phyloP scores from a whole-genome alignment of 2,329 filamentous ascomycete genomes.

The Neofusicoccum ribis region DNA sequence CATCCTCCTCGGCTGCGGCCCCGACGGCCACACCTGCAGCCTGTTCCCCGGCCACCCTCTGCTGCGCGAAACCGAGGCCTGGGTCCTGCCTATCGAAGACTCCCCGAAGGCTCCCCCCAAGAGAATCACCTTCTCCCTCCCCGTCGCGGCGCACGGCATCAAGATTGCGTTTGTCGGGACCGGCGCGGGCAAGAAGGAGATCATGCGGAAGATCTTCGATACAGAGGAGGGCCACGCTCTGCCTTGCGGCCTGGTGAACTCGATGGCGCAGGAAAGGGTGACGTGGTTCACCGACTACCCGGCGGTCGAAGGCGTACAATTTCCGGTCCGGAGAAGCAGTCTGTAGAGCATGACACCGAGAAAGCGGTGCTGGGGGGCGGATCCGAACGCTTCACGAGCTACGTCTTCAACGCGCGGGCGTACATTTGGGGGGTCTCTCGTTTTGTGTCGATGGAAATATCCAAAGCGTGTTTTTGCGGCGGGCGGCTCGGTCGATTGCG shows the following conservation, averaged over 20 bases:
- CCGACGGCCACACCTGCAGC: constrained; percentile 96
- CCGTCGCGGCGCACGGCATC: constrained; percentile 83
- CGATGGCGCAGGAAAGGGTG: constrained; percentile 77
- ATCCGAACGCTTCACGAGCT: constrained; percentile 10
- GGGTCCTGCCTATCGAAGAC: constrained; percentile 89
- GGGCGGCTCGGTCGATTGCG: constrained; percentile 15
- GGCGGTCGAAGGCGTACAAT: constrained; percentile 82
- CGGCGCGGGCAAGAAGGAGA: constrained; percentile 83
- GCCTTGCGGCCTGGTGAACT: constrained; percentile 86
- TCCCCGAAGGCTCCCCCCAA: constrained; percentile 91
- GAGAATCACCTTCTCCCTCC: constrained; percentile 88
- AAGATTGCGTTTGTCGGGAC: constrained; percentile 91
- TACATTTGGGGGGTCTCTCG: constrained; percentile 10
- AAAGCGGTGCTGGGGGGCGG: background rate
- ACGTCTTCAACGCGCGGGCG: constrained; percentile 5
- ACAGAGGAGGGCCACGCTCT: constrained; percentile 68
- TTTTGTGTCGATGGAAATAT: constrained; percentile 19
- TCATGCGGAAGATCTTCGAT: constrained; percentile 92
- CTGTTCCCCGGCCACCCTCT: constrained; percentile 89
- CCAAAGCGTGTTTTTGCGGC: constrained; percentile 16
- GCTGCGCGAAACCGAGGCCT: constrained; percentile 81
- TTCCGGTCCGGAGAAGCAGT: constrained; percentile 69
- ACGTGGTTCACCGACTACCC: constrained; percentile 93
- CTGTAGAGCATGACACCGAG: constrained; percentile 42
- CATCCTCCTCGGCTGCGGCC: constrained; percentile 87